Conservation (phyloP, 1,284 basidiomycete species). For the Hymenochaete sp. region DNA sequence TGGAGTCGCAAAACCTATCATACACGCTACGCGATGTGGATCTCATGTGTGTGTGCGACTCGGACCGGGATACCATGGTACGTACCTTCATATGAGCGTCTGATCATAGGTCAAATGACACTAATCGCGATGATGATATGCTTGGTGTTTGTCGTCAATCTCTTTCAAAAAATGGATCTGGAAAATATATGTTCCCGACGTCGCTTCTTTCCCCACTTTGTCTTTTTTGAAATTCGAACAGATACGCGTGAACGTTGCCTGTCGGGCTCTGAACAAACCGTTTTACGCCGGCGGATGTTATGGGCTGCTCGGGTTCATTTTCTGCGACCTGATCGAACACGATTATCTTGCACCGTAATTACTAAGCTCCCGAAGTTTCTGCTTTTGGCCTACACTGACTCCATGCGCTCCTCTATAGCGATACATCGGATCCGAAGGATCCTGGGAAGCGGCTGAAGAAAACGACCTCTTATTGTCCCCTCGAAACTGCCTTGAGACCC, state of each 20-base stretch:
- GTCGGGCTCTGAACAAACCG: constrained; percentile 61
- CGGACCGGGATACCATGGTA: constrained; percentile 41
- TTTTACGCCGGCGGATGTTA: constrained; percentile 88
- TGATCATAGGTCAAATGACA: constrained; percentile 2
- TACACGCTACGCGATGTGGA: constrained; percentile 58
- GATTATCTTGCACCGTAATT: constrained; percentile 78
- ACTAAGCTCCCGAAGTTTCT: constrained; percentile 10
- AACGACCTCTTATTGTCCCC: constrained; percentile 54
- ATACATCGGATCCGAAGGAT: constrained; percentile 41
- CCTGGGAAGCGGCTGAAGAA: constrained; percentile 57
- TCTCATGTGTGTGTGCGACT: constrained; percentile 79
- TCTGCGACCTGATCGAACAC: constrained; percentile 84
- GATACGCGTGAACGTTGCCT: constrained; percentile 71
- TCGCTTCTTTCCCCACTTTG: too few relatives aligned
- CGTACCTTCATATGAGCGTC: constrained; percentile 1
- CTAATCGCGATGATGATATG: background rate
- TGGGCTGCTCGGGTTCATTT: constrained; percentile 90
- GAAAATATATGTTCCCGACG: too few relatives aligned
- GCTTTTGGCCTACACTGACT: background rate
- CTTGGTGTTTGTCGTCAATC: background rate
- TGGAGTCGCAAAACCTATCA: constrained; percentile 47
- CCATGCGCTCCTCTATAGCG: constrained; percentile 17
- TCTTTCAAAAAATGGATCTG: too few relatives aligned
- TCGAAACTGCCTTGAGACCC: constrained; percentile 53
- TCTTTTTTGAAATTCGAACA: too few relatives aligned